These are phyloP conservation scores for Canavalia ensiformis DNA, from an alignment of 306 rosid genomes.

Conservation along the genomic window DNA sequence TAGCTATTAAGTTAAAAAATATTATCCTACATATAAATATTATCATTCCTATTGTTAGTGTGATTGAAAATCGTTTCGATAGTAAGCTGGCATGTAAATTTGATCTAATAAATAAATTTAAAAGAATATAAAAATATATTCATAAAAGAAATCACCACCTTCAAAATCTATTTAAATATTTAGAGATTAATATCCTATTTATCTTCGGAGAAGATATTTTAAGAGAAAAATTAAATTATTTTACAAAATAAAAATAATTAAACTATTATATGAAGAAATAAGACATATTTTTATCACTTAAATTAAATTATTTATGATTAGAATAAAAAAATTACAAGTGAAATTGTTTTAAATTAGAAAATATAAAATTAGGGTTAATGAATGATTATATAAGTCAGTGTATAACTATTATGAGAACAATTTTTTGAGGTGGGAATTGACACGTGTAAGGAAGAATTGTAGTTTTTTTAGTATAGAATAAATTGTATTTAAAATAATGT, in stretches of 20 bases:
- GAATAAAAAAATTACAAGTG: background rate
- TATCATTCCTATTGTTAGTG: no score
- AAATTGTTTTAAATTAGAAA: background rate
- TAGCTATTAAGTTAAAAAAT: no score
- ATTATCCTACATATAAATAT: no score
- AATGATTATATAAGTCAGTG: background rate
- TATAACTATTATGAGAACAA: no score
- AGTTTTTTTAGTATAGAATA: no score
- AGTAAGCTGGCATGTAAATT: no score
- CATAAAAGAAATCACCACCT: background rate
- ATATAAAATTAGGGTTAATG: background rate
- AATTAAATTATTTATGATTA: background rate
- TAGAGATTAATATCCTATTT: background rate
- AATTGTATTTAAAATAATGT: background rate
- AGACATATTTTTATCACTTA: background rate
- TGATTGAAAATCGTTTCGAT: no score
- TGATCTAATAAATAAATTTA: no score
- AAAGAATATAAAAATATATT: background rate
- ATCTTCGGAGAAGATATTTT: background rate
- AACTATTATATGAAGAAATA: no score
- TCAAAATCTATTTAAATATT: background rate
- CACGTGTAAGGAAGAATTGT: background rate
- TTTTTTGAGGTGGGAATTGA: background rate
- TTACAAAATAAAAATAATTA: no score
- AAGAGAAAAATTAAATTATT: background rate